A percentile compares a stretch with the other conserved stretches of the same genome.
Conservation (phyloP, 495 filamentous ascomycete genomes). For the Polyplosphaeria fusca region DNA sequence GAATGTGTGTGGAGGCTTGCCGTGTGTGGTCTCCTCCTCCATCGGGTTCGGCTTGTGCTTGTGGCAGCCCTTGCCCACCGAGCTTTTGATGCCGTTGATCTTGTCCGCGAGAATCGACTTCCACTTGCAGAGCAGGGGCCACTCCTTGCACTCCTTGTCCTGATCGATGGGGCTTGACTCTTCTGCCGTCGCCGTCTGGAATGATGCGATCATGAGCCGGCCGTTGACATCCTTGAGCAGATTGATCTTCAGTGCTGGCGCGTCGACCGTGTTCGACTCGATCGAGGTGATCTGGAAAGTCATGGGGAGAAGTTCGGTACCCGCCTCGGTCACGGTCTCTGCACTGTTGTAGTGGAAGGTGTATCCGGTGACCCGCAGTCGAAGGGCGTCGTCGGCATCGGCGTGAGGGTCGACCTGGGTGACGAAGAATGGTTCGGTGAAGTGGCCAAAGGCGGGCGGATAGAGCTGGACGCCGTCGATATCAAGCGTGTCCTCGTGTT, state of each 20-base stretch:
- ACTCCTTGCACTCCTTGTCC: constrained; percentile 33
- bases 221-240: constrained; percentile 29
- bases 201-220: constrained; percentile 35
- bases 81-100: constrained; percentile 23
- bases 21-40: constrained; percentile 4
- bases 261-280: constrained; percentile 23
- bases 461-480: constrained; percentile 33
- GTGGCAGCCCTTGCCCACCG: constrained; percentile 28
- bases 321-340: constrained; percentile 30
- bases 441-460: constrained; percentile 26
- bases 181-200: constrained; percentile 16
- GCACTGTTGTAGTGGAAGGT: constrained; percentile 30
- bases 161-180: constrained; percentile 28
- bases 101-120: constrained; percentile 26
- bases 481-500: constrained; percentile 21
- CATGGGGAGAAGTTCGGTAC: constrained; percentile 34
- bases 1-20: constrained; percentile 28
- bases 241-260: constrained; percentile 28
- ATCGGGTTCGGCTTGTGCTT: constrained; percentile 32
- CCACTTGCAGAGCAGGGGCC: constrained; percentile 35
- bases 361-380: constrained; percentile 30
- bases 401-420: constrained; percentile 21
- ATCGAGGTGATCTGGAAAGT: constrained; percentile 32
- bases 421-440: constrained; percentile 26
- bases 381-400: constrained; percentile 16